Base-by-base conservation (phyloP, 2,329 filamentous ascomycete species). In the Penicillium aurantiogriseum region DNA sequence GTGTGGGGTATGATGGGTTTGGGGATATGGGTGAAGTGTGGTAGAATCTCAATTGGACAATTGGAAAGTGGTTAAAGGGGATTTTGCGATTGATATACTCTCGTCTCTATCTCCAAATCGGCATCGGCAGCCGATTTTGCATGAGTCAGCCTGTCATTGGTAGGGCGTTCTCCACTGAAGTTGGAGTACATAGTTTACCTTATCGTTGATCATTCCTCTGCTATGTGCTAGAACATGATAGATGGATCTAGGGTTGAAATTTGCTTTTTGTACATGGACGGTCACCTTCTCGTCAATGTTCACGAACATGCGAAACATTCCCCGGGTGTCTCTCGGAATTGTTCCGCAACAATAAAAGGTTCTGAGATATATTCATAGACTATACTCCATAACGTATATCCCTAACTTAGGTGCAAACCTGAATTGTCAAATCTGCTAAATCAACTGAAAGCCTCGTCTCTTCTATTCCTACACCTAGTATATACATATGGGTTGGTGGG, bases 61-160 rank as follows among this genome's bases (percentile, higher is more conserved):
- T 51, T 27, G 4, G 6, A n/a, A 10, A 33, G 29, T 25, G 7
- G 7, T 36, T 13, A 36, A 10, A 15, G 29, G 19, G 39, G 11
- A 27, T 52, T 52, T 35, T 10, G 11, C 21, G 7, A n/a, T 51
- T 43, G 21, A 57, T 57, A 56, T 49, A 52, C 25, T 11, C 19
- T 51, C 27, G 19, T 55, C 43, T 33, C 45, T 33, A 54, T 44
- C 45, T 45, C 19, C 40, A 50, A 35, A 25, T 42, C 21, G 42
- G 54, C 13, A 23, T 27, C 19, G 39, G 43, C 27, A 33, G 39
- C 52, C 36, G 47, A 49, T 39, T 44, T 55, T 50, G 29, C 27
- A 60, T 61, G 61, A 63, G 56, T 63, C 58, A 63, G 60, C 60
- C 46, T 64, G 62, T 65, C 61, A 50, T 57, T 56, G n/a, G 31